Base-by-base conservation (phyloP, 805 yeast species). In the Blastobotrys peoriensis region DNA sequence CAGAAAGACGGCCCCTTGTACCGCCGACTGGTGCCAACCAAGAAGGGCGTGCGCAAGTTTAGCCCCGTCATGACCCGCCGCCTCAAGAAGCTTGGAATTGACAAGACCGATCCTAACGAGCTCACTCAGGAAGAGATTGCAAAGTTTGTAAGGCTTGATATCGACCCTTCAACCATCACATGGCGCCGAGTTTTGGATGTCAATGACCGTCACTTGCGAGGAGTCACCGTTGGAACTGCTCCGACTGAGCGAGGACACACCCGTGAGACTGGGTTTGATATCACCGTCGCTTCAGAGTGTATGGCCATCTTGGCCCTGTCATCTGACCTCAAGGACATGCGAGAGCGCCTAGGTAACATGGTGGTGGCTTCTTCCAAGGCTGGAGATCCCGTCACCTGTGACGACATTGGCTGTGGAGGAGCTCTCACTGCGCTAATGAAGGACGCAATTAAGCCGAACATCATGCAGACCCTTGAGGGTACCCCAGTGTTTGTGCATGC, bases 401-500 rank as follows among this genome's bases (percentile, higher is more conserved):
- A 91, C 65, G 98, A 91, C 61, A 73, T 91, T 53, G 96, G 97
- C 20, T 80, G 84, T 64, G 96, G 95, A 23, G 98, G 98, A 59
- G 98, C 98, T 25, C 69, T 91, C 54, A 82, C 96, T 41, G 97
- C 98, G 5, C 73, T 91, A 56, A 74, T 91, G 74, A 89, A 87
- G 69, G 97, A 91, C 63, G 96, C 98, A 19, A 80, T 91, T 62
- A 89, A 89, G 69, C 98, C 98, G 55, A 91, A 86, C 65, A 67
- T 91, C 64, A 91, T 91, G 98, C 98, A 91, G 69, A 85, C 96
- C 45, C 76, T 91, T 51, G 97, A 91, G 67, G 98, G 98, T 49
- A 88, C 97, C 3, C 98, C 98, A 8, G 98, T 91, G 17, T 81
- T 91, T 60, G 96, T 91, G n/a, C 98, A 91, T 62, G 97, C 98